Base-by-base conservation (phyloP, 2,329 filamentous ascomycete species). In the Colletotrichum scovillei region DNA sequence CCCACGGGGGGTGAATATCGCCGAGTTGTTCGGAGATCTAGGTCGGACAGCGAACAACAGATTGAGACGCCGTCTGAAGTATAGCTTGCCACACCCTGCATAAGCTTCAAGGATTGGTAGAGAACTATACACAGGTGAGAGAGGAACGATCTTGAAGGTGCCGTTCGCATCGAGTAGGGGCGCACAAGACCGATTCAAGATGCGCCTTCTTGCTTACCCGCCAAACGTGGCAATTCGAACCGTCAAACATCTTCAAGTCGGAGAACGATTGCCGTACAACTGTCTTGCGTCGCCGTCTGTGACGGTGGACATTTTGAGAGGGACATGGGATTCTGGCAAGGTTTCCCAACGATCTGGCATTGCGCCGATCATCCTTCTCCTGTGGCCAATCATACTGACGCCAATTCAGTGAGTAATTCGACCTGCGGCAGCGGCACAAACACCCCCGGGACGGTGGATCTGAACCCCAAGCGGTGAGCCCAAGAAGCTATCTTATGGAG, bases 261-360 rank as follows among this genome's bases (percentile, higher is more conserved):
- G 38, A 63, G 35, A 24, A 64, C 35, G 32, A n/a, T 53, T 53
- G 24, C 38, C 62, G 67, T 19, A n/a, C n/a, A 14, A 12, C 8
- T 30, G 55, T 30, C 16, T 19, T 14, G 30, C 30, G 30, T n/a
- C 32, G 22, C n/a, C 24, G 46, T 9, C 38, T 30, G 12, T 32
- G 38, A 53, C 49, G 38, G 53, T 28, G 28, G 32, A 53, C 22
- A 42, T 30, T 30, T 26, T 16, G 24, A 22, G n/a, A 56, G 5
- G 49, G 52, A 56, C 49, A 52, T 28, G 49, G 35, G 38, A 42
- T 42, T 42, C 16, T 55, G 63, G 38, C 38, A 67, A 58, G 58
- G 56, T 42, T 70, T 73, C 70, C 70, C 70, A 73, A 73, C 70
- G 70, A 73, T 73, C 70, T 73, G 67, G 67, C 70, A 56, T 52